These are phyloP conservation scores for Phytophthora pluvialis DNA, from an alignment of 352 stramenopile genomes.

Conservation along the genomic window DNA sequence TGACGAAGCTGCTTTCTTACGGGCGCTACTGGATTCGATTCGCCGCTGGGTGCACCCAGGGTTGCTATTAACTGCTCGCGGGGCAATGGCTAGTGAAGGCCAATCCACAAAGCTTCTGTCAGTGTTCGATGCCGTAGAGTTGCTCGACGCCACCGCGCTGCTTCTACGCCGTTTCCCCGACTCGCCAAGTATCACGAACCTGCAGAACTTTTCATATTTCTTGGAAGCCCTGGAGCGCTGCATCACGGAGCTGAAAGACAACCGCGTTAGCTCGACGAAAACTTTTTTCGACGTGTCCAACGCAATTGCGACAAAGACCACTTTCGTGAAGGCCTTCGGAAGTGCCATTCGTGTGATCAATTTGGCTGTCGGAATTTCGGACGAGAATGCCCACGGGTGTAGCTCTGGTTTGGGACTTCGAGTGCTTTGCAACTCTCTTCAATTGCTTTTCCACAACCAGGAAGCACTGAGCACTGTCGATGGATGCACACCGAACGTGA, in stretches of 20 bases:
- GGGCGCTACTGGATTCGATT: conserved; percentile 77
- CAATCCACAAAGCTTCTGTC: conserved; percentile 70
- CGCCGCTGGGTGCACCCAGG: conserved; percentile 79
- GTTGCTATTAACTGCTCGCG: conserved; percentile 46
- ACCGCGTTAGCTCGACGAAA: conserved; percentile 41
- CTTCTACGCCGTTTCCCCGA: conserved; percentile 80
- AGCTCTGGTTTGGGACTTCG: conserved; percentile 76
- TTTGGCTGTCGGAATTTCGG: conserved; percentile 70
- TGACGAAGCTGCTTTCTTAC: conserved; percentile 77
- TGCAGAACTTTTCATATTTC: conserved; percentile 74
- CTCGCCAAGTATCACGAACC: conserved; percentile 59
- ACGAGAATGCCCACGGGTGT: conserved; percentile 78
- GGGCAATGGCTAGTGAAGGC: conserved; percentile 46
- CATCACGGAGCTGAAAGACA: conserved; percentile 76
- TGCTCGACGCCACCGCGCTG: conserved; percentile 74
- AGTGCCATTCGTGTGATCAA: conserved; percentile 84
- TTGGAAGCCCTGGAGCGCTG: conserved; percentile 83
- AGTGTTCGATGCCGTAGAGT: conserved; percentile 73
- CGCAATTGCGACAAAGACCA: conserved; percentile 61
- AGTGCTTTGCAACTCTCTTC: conserved; percentile 75
- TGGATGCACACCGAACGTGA: conserved; percentile 70
- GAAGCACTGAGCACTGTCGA: conserved; percentile 55
- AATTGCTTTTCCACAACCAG: conserved; percentile 81
- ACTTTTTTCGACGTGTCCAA: conserved; percentile 63
- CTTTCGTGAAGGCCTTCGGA: conserved; percentile 71